A percentile compares a stretch with the other conserved stretches of the same genome.
Conservation (phyloP, 805 yeast species). For the Zygoascus bituminiphila region DNA sequence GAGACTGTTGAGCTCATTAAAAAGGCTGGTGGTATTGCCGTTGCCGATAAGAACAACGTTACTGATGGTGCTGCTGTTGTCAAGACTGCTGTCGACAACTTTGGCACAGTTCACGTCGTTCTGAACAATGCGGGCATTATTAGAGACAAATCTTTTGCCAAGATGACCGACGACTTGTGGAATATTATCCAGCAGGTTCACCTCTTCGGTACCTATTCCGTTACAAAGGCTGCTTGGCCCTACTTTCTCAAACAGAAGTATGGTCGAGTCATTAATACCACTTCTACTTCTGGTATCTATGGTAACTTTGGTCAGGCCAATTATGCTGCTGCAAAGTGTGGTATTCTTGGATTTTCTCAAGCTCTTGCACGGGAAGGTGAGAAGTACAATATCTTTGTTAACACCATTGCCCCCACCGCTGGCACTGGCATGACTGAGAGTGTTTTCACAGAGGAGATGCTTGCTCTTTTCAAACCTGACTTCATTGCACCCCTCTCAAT, state of each 20-base stretch:
- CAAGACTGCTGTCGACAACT: constrained; percentile 63
- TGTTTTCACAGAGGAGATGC: constrained; percentile 69
- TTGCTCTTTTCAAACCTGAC: constrained; percentile 75
- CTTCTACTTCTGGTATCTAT: constrained; percentile 94
- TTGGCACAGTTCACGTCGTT: constrained; percentile 77
- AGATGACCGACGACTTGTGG: constrained; percentile 85
- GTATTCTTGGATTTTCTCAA: constrained; percentile 73
- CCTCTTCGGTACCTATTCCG: constrained; percentile 67
- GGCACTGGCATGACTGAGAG: constrained; percentile 96
- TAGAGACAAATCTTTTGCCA: constrained; percentile 78
- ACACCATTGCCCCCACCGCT: constrained; percentile 93
- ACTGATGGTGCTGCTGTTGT: constrained; percentile 71
- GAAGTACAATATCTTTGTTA: constrained; percentile 63
- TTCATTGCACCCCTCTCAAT: constrained; percentile 89
- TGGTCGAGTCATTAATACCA: constrained; percentile 79
- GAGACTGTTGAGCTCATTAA: constrained; percentile 67
- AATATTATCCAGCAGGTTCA: constrained; percentile 71
- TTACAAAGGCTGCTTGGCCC: constrained; percentile 91
- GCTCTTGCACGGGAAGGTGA: constrained; percentile 90
- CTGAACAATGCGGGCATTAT: constrained; percentile 93
- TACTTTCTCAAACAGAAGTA: constrained; percentile 65
- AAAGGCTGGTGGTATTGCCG: constrained; percentile 68
- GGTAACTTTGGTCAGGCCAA: constrained; percentile 98
- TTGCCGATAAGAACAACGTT: constrained; percentile 77
- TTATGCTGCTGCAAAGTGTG: constrained; percentile 90